Evolutionary conservation across 1,284 basidiomycete species (phyloP), one percentile per base, ranked within the genome.

Genomic region (Phellopilus nigrolimitatus): DNA sequence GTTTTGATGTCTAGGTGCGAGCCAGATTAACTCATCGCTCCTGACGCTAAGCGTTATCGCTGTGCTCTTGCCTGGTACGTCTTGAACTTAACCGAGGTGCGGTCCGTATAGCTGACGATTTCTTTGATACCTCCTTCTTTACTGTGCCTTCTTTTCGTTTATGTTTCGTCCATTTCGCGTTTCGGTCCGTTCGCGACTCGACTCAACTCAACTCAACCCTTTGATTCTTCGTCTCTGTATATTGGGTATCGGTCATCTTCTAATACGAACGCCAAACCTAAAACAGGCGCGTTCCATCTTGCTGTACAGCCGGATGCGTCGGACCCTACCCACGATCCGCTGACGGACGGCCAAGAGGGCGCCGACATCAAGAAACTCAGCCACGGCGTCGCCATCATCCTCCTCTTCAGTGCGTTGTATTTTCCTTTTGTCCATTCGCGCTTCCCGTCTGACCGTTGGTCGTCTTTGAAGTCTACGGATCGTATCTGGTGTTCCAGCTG

Each of bases 401-500:
- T 93, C 3, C 71, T 93, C 24, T 69, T 84, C 60, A 82, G 84
- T 85, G 59, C 59, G 75, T 45, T 10, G n/a, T n/a, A n/a, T n/a
- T n/a, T n/a, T n/a, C n/a, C n/a, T n/a, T n/a, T n/a, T n/a, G n/a
- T n/a, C n/a, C n/a, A n/a, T n/a, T n/a, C n/a, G n/a, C n/a, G n/a
- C n/a, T n/a, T n/a, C n/a, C n/a, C n/a, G n/a, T n/a, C n/a, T n/a
- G n/a, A n/a, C n/a, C n/a, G n/a, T n/a, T n/a, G n/a, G n/a, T n/a
- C 2, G n/a, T 38, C 28, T 19, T 15, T 41, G 5, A 56, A 86
- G 84, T 85, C 53, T 91, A 93, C 63, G 60, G 72, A 15, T 76
- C 80, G 15, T 93, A 91, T 64, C 75, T 95, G 28, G 61, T 91
- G 44, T 95, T 95, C 70, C 91, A 94, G 63, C 77, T 95, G 27